A percentile compares a stretch with the other conserved stretches of the same genome.
phyloP scores from a whole-genome alignment of 2,329 filamentous ascomycete genomes.

The Didymosphaeria variabile region DNA sequence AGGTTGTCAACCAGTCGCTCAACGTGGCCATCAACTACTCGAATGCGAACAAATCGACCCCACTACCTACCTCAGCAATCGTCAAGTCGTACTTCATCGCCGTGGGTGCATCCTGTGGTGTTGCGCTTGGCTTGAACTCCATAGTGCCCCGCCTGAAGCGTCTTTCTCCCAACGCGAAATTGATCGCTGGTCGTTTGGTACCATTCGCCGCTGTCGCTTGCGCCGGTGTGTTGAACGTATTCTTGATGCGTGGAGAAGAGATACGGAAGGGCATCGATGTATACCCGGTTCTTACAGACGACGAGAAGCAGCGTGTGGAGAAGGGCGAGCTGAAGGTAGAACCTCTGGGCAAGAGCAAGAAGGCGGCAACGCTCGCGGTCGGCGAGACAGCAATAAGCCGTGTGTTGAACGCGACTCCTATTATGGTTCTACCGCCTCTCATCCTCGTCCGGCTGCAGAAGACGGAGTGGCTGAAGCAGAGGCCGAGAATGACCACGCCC shows the following conservation, averaged over 20 bases:
- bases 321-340: slow-evolving; percentile 67
- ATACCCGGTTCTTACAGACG: slow-evolving; percentile 79
- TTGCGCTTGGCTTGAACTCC: slow-evolving; percentile 90
- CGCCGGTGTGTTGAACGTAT: slow-evolving; percentile 92
- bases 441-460: slow-evolving; percentile 85
- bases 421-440: slow-evolving; percentile 95
- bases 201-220: slow-evolving; percentile 95
- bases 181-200: slow-evolving; percentile 84
- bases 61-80: slow-evolving; percentile 81
- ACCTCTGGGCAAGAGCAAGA: slow-evolving; percentile 85
- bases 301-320: slow-evolving; percentile 72
- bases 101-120: slow-evolving; percentile 90
- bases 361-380: slow-evolving; percentile 87
- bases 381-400: slow-evolving; percentile 91
- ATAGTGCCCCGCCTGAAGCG: slow-evolving; percentile 84
- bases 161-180: slow-evolving; percentile 76
- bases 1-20: slow-evolving; percentile 94
- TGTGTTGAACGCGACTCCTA: slow-evolving; percentile 91
- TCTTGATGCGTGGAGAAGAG: slow-evolving; percentile 97
- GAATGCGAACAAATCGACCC: slow-evolving; percentile 97
- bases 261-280: slow-evolving; percentile 93
- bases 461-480: slow-evolving; percentile 79
- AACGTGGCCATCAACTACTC: slow-evolving; percentile 98
- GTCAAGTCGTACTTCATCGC: slow-evolving; percentile 90
- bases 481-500: slow-evolving; percentile 79